These are phyloP conservation scores for Hypsizygus marmoreus DNA, from an alignment of 768 basidiomycete genomes.

Conservation along the genomic window DNA sequence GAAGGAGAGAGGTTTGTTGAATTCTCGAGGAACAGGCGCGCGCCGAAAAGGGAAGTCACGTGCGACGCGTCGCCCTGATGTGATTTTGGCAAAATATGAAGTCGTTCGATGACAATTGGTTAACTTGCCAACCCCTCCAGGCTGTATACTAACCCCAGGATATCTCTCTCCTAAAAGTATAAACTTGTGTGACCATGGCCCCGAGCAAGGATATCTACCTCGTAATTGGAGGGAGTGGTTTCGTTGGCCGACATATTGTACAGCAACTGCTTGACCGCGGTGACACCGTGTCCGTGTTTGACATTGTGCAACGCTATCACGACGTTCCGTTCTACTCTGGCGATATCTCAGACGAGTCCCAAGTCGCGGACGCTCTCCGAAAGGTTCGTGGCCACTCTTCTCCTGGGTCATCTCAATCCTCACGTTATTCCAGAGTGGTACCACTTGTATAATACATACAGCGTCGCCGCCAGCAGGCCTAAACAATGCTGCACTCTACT, in stretches of 20 bases:
- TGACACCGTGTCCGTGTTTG: conserved; percentile 83
- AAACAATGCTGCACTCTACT: conserved; percentile 72
- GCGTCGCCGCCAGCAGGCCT: conserved; percentile 77
- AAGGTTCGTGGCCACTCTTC: conserved; percentile 51
- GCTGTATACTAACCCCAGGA: conserved; percentile 6
- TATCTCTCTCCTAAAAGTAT: conserved; percentile 2
- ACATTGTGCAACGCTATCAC: conserved; percentile 89
- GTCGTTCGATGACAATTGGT: conserved; percentile 22
- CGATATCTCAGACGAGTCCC: conserved; percentile 79
- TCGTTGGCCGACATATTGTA: conserved; percentile 90
- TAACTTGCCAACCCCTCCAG: neutral
- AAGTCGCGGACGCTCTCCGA: conserved; percentile 70
- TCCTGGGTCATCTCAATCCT: conserved; percentile 1
- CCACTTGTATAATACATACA: conserved; percentile 94
- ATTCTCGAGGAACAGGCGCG: conserved; percentile 13
- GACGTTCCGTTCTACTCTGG: conserved; percentile 88
- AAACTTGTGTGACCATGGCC: conserved; percentile 19
- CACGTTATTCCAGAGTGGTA: conserved; percentile 55
- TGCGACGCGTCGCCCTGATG: conserved; percentile 35
- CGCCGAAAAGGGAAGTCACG: conserved; percentile 34
- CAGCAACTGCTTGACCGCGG: conserved; percentile 78
- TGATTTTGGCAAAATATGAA: conserved; percentile 17
- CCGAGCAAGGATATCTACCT: conserved; percentile 68
- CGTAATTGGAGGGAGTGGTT: conserved; percentile 94
- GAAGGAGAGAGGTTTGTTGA: conserved; percentile 9